phyloP scores from a whole-genome alignment of 208 protist genomes.

The Porcisia deanei region DNA sequence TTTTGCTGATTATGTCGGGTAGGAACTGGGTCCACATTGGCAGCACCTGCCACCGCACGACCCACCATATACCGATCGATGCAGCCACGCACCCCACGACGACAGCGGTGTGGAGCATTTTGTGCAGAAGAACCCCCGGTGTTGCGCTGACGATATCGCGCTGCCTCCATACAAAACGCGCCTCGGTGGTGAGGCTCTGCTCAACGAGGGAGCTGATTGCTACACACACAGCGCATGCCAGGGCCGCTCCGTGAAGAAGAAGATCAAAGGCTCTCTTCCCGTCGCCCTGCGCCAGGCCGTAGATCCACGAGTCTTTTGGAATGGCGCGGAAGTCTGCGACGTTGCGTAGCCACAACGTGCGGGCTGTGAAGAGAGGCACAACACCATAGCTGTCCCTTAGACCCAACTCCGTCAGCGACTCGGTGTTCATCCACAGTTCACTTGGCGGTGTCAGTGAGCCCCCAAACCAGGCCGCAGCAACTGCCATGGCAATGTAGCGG shows the following conservation, averaged over 20 bases:
- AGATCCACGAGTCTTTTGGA: slow-evolving; percentile 20
- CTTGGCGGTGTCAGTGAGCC: slow-evolving; percentile 22
- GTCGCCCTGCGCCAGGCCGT: slow-evolving; percentile 18
- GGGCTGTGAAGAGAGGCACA: slow-evolving; percentile 23
- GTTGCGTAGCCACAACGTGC: slow-evolving; percentile 27
- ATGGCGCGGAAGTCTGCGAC: slow-evolving; percentile 29
- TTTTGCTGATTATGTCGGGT: slow-evolving; percentile 40
- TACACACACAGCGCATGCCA: slow-evolving; percentile 24
- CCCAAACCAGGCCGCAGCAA: slow-evolving; percentile 31
- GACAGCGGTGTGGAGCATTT: slow-evolving; percentile 62
- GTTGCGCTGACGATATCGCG: slow-evolving; percentile 56
- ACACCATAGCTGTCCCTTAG: slow-evolving; percentile 17
- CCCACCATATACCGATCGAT: slow-evolving; percentile 28
- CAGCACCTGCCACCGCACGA: slow-evolving; percentile 34
- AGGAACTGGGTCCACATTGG: slow-evolving; percentile 40
- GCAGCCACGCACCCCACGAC: slow-evolving; percentile 49
- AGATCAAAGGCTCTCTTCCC: slow-evolving; percentile 20
- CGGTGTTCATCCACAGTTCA: slow-evolving; percentile 23
- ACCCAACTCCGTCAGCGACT: slow-evolving; percentile 14
- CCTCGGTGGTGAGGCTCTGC: slow-evolving; percentile 27
- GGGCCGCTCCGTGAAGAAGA: slow-evolving; percentile 17
- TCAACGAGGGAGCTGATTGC: slow-evolving; percentile 20
- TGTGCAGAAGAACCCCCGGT: slow-evolving; percentile 61
- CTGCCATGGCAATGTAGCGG: slow-evolving; percentile 57
- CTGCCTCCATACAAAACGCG: slow-evolving; percentile 36